Percentiles rank a stretch among this genome's conserved stretches.
Conservation (phyloP, 2,329 filamentous ascomycete species). For the Claviceps sp. region DNA sequence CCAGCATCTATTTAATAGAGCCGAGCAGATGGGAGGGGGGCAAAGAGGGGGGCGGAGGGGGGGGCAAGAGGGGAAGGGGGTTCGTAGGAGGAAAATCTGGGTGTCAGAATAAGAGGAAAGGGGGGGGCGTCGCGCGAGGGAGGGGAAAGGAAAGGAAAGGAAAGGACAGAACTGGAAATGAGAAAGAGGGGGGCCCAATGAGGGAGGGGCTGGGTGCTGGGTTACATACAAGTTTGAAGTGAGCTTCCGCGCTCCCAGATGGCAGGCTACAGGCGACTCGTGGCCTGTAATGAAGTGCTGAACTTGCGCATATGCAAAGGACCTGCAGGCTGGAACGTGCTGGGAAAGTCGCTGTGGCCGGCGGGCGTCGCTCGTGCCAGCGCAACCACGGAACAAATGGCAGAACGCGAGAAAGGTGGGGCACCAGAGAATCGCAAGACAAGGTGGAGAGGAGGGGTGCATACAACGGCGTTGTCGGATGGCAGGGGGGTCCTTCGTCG, state of each 20-base stretch:
- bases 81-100: slow-evolving; percentile 5
- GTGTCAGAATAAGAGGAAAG: slow-evolving; percentile 8
- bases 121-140: slow-evolving; percentile 5
- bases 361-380: slow-evolving; percentile 13
- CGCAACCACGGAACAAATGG: slow-evolving; percentile 9
- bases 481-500: not conserved
- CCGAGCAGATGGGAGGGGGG: slow-evolving; percentile 7
- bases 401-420: slow-evolving; percentile 3
- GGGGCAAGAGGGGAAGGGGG: slow-evolving; percentile 4
- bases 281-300: not conserved
- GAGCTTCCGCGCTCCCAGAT: not conserved
- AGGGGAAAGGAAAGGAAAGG: slow-evolving; percentile 5
- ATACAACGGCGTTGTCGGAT: not conserved
- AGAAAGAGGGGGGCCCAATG: slow-evolving; percentile 9
- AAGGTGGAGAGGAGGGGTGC: not conserved
- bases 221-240: too few species aligned
- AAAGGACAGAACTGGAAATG: slow-evolving; percentile 9
- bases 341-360: slow-evolving; percentile 6
- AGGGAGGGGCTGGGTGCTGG: slow-evolving; percentile 13
- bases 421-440: not conserved
- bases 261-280: not conserved
- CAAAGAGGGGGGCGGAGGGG: slow-evolving; percentile 4
- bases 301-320: not conserved
- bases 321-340: slow-evolving; percentile 3
- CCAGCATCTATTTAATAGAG: slow-evolving; percentile 5